Evolutionary conservation across 2,329 filamentous ascomycete genomes (phyloP).

Genomic region (Neofusicoccum kwambonambiense): DNA sequence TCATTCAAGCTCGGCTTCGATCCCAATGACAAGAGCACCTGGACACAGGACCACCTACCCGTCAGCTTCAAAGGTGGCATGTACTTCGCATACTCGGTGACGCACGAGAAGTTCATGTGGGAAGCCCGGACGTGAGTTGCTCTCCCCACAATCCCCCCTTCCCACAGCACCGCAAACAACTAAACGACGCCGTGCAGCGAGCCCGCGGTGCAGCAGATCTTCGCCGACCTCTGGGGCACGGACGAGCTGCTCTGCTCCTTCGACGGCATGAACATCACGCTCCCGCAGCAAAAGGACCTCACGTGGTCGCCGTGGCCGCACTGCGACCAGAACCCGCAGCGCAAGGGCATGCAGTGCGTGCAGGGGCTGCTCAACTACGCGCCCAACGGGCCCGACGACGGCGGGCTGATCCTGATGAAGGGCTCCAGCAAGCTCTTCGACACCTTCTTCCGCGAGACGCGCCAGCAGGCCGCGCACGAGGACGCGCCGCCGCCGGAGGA

Average conservation of each 20-base stretch:
- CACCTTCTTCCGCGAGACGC: slow-evolving; percentile 34
- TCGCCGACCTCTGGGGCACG: slow-evolving; percentile 43
- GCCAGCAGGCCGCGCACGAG: slow-evolving; percentile 22
- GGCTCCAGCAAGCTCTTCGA: slow-evolving; percentile 31
- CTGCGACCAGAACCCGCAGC: slow-evolving; percentile 43
- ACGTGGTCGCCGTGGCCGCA: slow-evolving; percentile 47
- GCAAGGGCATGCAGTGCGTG: slow-evolving; percentile 43
- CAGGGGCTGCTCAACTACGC: slow-evolving; percentile 48
- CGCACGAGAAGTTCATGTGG: slow-evolving; percentile 48
- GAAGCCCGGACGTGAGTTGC: slow-evolving; percentile 33
- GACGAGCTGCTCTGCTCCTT: slow-evolving; percentile 32
- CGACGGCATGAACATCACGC: slow-evolving; percentile 43
- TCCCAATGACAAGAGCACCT: slow-evolving; percentile 37
- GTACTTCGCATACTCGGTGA: slow-evolving; percentile 40
- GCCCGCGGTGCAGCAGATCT: slow-evolving; percentile 41
- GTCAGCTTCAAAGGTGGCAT: slow-evolving; percentile 38
- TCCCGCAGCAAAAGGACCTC: slow-evolving; percentile 42
- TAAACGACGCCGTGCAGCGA: slow-evolving; percentile 25
- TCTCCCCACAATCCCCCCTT: neutral
- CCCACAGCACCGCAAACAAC: neutral
- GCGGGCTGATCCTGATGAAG: slow-evolving; percentile 48
- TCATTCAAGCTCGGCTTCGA: slow-evolving; percentile 31
- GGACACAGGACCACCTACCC: slow-evolving; percentile 46
- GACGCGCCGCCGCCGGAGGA: slow-evolving; percentile 25
- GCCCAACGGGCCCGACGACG: slow-evolving; percentile 48